Evolutionary conservation across 352 stramenopile species (phyloP), one percentile per base, ranked within the genome.

Genomic region (Phytophthora ramorum): DNA sequence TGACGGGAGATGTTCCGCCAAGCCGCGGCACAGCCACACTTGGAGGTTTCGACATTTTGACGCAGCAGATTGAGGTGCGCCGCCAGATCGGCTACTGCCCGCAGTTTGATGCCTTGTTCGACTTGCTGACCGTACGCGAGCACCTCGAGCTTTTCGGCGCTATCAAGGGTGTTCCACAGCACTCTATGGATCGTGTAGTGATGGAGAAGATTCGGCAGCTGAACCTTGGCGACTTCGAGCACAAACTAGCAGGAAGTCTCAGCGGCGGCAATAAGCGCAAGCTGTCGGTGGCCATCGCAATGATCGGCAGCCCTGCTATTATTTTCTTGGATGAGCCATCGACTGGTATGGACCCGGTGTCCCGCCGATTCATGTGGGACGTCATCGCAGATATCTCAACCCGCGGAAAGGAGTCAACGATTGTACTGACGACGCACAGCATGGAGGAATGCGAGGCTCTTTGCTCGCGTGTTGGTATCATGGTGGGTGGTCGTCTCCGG

Each of bases 231-330:
- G 66, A 82, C 57, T 97, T 95, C 58, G 82, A 90, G 24, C 26
- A 96, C 74, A 96, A 96, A 45, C 62, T 90, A 44, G 78, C 84
- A 1, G 76, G 78, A 0, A 81, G 74, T n/a, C 82, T 97, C 12
- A 96, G 83, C 20, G 93, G 93, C 46, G 94, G 95, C 40, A 98
- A 98, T 78, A 98, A 99, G 63, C 81, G 96, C 40, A 96, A 96
- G 34, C 74, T 99, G 12, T 97, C 80, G 45, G 81, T 99, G 2
- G 96, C 94, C 13, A 91, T 98, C 46, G 90, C 96, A 6, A 95
- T 97, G 49, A 97, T 99, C 58, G 96, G 93, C 3, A 79, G 90
- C 26, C 90, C 92, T 0, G 61, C 97, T 7, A 84, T 99, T 7
- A 67, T 98, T 2, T 79, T 97, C 53, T 63, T 98, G 14, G 93